These are phyloP conservation scores for Leonotis leonurus DNA, from an alignment of 257 asterid genomes.

Conservation along the genomic window DNA sequence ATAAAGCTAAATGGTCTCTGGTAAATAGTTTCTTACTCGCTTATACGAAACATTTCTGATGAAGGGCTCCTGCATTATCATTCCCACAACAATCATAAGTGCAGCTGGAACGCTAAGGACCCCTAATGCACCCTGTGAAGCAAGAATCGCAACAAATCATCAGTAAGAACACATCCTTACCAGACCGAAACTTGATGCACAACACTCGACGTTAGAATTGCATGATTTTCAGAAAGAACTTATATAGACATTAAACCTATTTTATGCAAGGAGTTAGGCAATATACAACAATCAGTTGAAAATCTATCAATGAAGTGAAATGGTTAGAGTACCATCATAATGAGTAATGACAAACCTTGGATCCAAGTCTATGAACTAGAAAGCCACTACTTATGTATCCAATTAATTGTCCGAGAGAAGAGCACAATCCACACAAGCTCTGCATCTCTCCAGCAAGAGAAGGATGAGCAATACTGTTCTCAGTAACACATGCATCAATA, in stretches of 20 bases:
- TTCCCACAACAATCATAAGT: slow-evolving; percentile 48
- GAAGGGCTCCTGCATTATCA: slow-evolving; percentile 40
- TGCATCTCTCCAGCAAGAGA: slow-evolving; percentile 93
- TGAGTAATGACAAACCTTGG: slow-evolving; percentile 67
- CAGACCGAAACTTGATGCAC: no score
- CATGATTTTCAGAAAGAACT: no score
- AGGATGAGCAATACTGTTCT: slow-evolving; percentile 76
- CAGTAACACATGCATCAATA: slow-evolving; percentile 89
- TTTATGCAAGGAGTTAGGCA: no score
- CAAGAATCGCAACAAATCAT: slow-evolving; percentile 1
- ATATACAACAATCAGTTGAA: no score
- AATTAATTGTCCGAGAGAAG: slow-evolving; percentile 67
- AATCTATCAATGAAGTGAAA: no score
- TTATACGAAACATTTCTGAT: slow-evolving; percentile 38
- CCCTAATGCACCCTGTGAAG: slow-evolving; percentile 42
- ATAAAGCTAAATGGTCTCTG: background rate
- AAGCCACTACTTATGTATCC: slow-evolving; percentile 71
- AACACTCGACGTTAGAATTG: no score
- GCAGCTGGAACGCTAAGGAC: slow-evolving; percentile 51
- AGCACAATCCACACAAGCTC: slow-evolving; percentile 77
- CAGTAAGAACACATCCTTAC: no score
- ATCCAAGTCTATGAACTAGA: slow-evolving; percentile 66
- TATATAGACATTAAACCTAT: no score
- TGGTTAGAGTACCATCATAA: no score
- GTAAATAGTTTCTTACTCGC: slow-evolving; percentile 30